Base-by-base conservation (phyloP, 768 basidiomycete species). In the Cyclocybe cylindracea region DNA sequence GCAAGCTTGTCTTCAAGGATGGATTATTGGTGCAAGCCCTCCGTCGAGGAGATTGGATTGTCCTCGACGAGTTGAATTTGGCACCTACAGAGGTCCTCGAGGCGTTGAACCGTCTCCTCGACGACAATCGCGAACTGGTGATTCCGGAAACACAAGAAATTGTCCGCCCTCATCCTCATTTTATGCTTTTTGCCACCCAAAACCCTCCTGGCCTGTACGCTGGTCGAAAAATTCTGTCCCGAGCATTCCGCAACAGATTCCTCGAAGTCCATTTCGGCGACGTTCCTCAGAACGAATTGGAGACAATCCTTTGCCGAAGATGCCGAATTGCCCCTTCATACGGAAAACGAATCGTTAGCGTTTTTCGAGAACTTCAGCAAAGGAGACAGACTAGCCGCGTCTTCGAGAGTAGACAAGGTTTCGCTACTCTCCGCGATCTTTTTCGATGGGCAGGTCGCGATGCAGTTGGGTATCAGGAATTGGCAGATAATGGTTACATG, bases 1-100 rank as follows among this genome's bases (percentile, higher is more conserved):
- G 97, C n/a, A 95, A 93, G 68, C 80, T 98, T 11, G 85, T 91
- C 7, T 98, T 97, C 72, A 89, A 88, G 60, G 97, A 99, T 65
- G 97, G 97, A 7, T 73, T 99, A 0, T 80, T 99, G 18, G 93
- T 98, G 8, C 90, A 88, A 43, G 96, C 97, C 4, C 78, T 99
- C 14, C 85, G 94, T 31, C 74, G 84, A 32, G 97, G 97, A 9
- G 86, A 98, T 66, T 99, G 97, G 97, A 92, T 99, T 50, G 97
- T 99, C 9, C 79, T 99, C 37, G 97, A 99, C 63, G 97, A 99
- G 65, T 78, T 99, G 57, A 99, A 99, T 68, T 75, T 99, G 38
- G 97, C 97, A 4, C 97, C 97, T 2, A 98, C 94, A 4, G 97
- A 99, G 63, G 97, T 99, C 4, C 79, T 99, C 44, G 97, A 99